Percentiles rank a stretch among this genome's conserved stretches.
Conservation (phyloP, 768 basidiomycete genomes). For the Mrakia hoshinonis region DNA sequence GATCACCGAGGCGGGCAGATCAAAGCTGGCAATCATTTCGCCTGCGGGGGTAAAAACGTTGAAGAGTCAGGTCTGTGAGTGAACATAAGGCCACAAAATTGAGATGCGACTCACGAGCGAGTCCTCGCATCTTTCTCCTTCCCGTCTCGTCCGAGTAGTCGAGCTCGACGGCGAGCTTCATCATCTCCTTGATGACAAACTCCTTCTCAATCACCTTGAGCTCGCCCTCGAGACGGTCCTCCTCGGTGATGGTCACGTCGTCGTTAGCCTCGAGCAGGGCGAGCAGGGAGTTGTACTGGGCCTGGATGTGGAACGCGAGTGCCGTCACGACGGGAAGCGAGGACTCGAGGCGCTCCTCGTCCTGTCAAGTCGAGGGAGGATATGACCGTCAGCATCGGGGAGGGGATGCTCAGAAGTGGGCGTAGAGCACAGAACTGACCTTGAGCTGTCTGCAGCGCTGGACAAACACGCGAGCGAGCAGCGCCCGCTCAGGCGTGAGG, state of each 20-base stretch:
- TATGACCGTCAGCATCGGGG: neutral
- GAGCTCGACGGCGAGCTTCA: slow-evolving; percentile 64
- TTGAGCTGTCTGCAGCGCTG: slow-evolving; percentile 58
- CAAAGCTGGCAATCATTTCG: slow-evolving; percentile 67
- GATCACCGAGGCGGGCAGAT: slow-evolving; percentile 61
- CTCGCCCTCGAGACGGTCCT: slow-evolving; percentile 45
- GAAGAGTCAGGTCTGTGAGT: neutral
- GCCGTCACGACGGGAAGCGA: slow-evolving; percentile 74
- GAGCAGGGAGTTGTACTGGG: slow-evolving; percentile 59
- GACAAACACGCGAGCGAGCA: slow-evolving; percentile 73
- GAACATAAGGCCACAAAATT: neutral
- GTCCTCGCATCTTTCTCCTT: slow-evolving; percentile 71
- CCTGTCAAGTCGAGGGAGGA: slow-evolving; percentile 32
- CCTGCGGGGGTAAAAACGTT: slow-evolving; percentile 43
- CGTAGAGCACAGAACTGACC: slow-evolving; percentile 30
- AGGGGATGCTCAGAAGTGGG: neutral
- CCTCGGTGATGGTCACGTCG: slow-evolving; percentile 32
- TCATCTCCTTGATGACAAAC: slow-evolving; percentile 70
- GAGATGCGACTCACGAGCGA: slow-evolving; percentile 57
- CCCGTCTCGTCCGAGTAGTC: slow-evolving; percentile 93
- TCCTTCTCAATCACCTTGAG: slow-evolving; percentile 47
- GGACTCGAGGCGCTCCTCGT: slow-evolving; percentile 56
- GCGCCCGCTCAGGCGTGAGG: slow-evolving; percentile 65
- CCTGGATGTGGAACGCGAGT: slow-evolving; percentile 66
- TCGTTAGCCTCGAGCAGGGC: slow-evolving; percentile 35